A percentile compares a stretch with the other conserved stretches of the same genome.
These are phyloP conservation scores for Podila horticola DNA, from an alignment of 192 early-diverging fungal genomes.

Conservation along the genomic window DNA sequence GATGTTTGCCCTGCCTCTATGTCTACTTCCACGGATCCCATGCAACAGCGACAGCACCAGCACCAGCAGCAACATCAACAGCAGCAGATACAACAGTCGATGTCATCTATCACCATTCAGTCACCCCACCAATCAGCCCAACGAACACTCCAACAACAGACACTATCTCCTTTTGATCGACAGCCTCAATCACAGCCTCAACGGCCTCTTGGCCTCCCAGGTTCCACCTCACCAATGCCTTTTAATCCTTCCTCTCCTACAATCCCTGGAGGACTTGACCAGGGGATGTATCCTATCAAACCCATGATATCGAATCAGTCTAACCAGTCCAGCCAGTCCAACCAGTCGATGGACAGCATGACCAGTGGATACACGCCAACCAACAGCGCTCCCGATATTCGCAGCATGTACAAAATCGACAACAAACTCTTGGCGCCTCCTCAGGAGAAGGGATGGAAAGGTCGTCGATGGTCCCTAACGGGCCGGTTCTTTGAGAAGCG, in stretches of 20 bases:
- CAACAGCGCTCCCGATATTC: not conserved
- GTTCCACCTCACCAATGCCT: too few relatives aligned
- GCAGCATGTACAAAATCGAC: too few relatives aligned
- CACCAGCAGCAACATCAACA: too few relatives aligned
- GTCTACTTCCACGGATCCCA: not conserved
- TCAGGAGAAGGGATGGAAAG: not conserved
- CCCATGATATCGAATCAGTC: not conserved
- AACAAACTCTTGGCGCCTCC: not conserved
- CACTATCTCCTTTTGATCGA: not conserved
- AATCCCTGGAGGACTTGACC: not conserved
- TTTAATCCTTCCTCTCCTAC: not conserved
- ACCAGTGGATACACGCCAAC: not conserved
- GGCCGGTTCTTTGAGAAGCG: slow-evolving; percentile 2
- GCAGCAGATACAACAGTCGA: not conserved
- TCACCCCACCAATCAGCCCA: not conserved
- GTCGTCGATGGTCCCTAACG: not conserved
- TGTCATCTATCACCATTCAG: not conserved
- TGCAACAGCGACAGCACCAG: too few relatives aligned
- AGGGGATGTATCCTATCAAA: not conserved
- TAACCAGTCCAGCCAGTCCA: not conserved
- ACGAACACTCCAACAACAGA: not conserved
- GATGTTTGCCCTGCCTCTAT: not conserved
- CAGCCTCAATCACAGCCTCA: not conserved
- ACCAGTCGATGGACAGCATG: not conserved
- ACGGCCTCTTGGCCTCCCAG: not conserved